Conservation (phyloP, 179 eudicot genomes). For the Corrigiola litoralis region DNA sequence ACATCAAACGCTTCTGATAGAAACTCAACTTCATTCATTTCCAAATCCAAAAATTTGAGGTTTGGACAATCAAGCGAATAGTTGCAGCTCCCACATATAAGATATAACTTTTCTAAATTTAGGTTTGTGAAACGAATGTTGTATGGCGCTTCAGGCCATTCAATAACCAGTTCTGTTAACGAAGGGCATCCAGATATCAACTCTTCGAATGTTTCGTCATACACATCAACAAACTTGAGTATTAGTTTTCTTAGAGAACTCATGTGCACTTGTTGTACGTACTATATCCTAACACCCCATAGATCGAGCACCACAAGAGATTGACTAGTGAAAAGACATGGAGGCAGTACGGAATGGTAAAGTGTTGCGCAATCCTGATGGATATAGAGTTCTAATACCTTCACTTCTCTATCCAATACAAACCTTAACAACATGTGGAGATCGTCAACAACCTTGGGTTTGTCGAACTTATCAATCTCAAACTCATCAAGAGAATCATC, state of each 20-base stretch:
- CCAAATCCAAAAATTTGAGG: not conserved
- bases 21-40: not conserved
- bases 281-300: not conserved
- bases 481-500: no score
- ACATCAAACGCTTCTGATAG: not conserved
- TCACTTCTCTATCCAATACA: not conserved
- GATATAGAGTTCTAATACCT: not conserved
- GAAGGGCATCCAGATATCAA: slow-evolving; percentile 6
- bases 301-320: slow-evolving; percentile 5
- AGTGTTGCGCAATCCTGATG: accelerated
- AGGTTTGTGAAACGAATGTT: not conserved
- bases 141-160: not conserved
- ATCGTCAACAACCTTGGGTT: not conserved
- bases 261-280: slow-evolving; percentile 2
- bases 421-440: not conserved
- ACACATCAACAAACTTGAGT: not conserved
- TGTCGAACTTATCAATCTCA: not conserved
- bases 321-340: not conserved
- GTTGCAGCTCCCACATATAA: no score
- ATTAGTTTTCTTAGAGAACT: not conserved
- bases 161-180: not conserved
- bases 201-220: not conserved
- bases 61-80: slow-evolving; percentile 6
- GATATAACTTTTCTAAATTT: not conserved
- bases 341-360: no score